Evolutionary conservation across 768 basidiomycete species (phyloP), one percentile per base, ranked within the genome.

Genomic region (Boletus reticuloceps): DNA sequence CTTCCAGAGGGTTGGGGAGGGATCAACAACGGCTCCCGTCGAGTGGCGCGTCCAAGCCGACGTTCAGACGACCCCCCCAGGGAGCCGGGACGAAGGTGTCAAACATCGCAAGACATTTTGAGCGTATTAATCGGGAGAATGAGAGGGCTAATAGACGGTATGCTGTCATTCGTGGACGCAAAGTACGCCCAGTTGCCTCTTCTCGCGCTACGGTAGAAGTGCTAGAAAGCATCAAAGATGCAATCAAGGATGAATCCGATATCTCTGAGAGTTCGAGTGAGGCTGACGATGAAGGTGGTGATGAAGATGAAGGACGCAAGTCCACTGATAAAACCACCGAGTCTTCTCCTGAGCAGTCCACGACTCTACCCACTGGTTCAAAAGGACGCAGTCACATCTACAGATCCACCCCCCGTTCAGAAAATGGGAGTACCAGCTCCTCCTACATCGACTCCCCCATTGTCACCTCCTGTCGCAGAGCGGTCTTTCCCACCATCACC

Each of bases 61-160:
- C 81, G 2, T 76, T 86, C 64, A 82, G 87, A 48, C 76, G 84
- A 22, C 75, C 80, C 8, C 66, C 77, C 4, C 67, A 74, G 36
- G 74, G 75, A 37, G 65, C 79, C 8, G 84, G 84, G 16, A 80
- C 73, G 51, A 92, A 91, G 66, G 95, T 98, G 9, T 86, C 89
- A 1, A 91, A 86, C 51, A 92, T 97, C 14, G 83, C 94, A 11
- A 86, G 89, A 60, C 92, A 97, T 58, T 98, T 91, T 69, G 94
- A 97, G 70, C 84, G 90, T 16, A 80, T 97, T 32, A 82, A 78
- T 52, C 82, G 83, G 43, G 91, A 94, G 38, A 81, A 73, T 8
- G 89, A 92, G 64, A 83, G 83, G 37, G 81, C 85, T 3, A 93
- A 84, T 64, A 82, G 86, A 52, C 83, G 89, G 22, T 91, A 96